These are phyloP conservation scores for Inonotus obliquus DNA, from an alignment of 1,284 basidiomycete species.

Conservation along the genomic window DNA sequence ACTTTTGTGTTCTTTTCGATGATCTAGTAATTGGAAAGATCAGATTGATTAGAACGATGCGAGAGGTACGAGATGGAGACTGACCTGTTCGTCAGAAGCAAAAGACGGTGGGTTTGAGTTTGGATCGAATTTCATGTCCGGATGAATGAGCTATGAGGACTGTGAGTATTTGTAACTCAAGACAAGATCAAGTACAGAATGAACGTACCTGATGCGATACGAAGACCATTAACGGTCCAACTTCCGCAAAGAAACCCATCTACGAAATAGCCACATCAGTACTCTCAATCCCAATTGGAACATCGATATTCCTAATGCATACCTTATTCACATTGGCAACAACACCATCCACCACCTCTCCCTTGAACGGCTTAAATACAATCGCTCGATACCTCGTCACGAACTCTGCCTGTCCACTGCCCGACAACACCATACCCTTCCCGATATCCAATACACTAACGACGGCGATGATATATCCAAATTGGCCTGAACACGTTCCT, in stretches of 20 bases:
- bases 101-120: slow-evolving; percentile 91
- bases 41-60: background rate
- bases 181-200: slow-evolving; percentile 14
- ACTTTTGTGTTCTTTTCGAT: slow-evolving; percentile 94
- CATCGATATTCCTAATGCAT: slow-evolving; percentile 24
- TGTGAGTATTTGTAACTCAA: slow-evolving; percentile 16
- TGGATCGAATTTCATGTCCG: slow-evolving; percentile 89
- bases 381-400: slow-evolving; percentile 88
- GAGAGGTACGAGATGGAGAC: slow-evolving; percentile 18
- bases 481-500: slow-evolving; percentile 93
- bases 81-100: slow-evolving; percentile 82
- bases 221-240: slow-evolving; percentile 89
- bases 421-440: slow-evolving; percentile 87
- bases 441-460: slow-evolving; percentile 87
- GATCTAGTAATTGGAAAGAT: slow-evolving; percentile 47
- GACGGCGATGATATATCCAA: slow-evolving; percentile 97
- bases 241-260: slow-evolving; percentile 99
- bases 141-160: slow-evolving; percentile 73
- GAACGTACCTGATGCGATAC: slow-evolving; percentile 86
- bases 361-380: slow-evolving; percentile 98
- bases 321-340: slow-evolving; percentile 97
- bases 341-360: slow-evolving; percentile 95
- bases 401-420: slow-evolving; percentile 93
- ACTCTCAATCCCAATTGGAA: background rate
- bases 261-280: slow-evolving; percentile 28